Base-by-base conservation (phyloP, 345 rosid species). In the Viola odorata region DNA sequence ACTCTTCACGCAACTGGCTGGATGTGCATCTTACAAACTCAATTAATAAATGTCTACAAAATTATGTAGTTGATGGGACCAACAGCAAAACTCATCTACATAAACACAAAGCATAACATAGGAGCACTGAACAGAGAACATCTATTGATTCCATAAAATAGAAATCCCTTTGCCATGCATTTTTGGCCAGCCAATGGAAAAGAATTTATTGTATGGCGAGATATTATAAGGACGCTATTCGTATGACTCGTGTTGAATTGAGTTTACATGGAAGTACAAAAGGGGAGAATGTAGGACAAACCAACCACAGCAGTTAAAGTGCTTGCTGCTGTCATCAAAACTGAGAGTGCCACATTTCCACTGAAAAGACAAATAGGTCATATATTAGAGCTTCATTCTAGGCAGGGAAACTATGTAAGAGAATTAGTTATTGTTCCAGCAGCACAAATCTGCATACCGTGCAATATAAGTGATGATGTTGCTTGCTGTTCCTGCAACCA, bases 271-370 rank as follows among this genome's bases (percentile, higher is more conserved):
- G 32, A 23, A 23, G 32, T 23, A 23, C 32, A 23, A 23, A 23
- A 23, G 32, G 32, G 32, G 32, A 23, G 32, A 23, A 23, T 23
- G 32, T 23, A 23, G 32, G 32, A 23, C 2, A 23, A 23, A 78
- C 98, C 44, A 54, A 92, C 96, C 94, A 82, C 98, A 67, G 96
- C 89, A 65, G 89, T 65, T 47, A 91, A 50, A 59, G 98, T 91
- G 82, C 96, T 89, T 45, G 91, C 73, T 38, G 95, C 92, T 16
- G 98, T 91, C 96, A 89, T 89, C 80, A 92, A 68, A 61, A 92
- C 89, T 16, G 96, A 92, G 50, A 89, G 81, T 23, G 95, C 96
- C n/a, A 91, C 92, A 79, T 91, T 91, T 56, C 95, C 96, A 54
- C 96, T 89, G 81, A 23, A 60, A 68, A 72, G 56, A 77, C 16